Percentiles rank a stretch among this genome's conserved stretches.
Evolutionary conservation across 768 basidiomycete species (phyloP).

Genomic region (Naganishia onofrii): DNA sequence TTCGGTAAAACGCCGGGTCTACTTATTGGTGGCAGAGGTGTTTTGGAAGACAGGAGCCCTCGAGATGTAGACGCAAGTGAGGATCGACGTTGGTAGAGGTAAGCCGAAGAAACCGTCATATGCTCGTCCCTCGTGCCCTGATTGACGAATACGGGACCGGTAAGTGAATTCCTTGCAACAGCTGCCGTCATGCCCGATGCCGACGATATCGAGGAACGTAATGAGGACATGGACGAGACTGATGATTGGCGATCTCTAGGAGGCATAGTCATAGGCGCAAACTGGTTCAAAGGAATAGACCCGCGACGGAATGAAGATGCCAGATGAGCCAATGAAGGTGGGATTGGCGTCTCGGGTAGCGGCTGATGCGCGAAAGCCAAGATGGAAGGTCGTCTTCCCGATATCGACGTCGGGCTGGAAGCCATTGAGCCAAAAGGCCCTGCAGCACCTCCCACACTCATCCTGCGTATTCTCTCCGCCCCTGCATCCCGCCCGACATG

Average conservation of each 20-base stretch:
- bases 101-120: slow-evolving; percentile 24
- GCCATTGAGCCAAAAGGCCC: neutral
- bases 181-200: slow-evolving; percentile 15
- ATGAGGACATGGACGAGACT: neutral
- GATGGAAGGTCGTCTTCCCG: slow-evolving; percentile 2
- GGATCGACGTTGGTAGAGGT: slow-evolving; percentile 19
- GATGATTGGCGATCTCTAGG: slow-evolving; percentile 13
- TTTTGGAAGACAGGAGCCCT: neutral
- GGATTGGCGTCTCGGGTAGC: slow-evolving; percentile 5
- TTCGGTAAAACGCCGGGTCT: slow-evolving; percentile 1
- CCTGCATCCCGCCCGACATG: neutral
- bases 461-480: neutral
- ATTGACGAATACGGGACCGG: slow-evolving; percentile 22
- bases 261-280: neutral
- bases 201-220: slow-evolving; percentile 15
- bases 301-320: neutral
- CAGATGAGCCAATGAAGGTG: slow-evolving; percentile 14
- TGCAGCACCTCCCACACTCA: neutral
- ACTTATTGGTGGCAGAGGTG: neutral
- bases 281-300: neutral
- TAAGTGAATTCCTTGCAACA: neutral
- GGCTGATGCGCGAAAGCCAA: slow-evolving; percentile 14
- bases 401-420: neutral
- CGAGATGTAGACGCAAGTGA: slow-evolving; percentile 23
- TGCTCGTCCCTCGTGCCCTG: slow-evolving; percentile 22